Base-by-base conservation (phyloP, 2,329 filamentous ascomycete species). In the Fusarium nisikadoi region DNA sequence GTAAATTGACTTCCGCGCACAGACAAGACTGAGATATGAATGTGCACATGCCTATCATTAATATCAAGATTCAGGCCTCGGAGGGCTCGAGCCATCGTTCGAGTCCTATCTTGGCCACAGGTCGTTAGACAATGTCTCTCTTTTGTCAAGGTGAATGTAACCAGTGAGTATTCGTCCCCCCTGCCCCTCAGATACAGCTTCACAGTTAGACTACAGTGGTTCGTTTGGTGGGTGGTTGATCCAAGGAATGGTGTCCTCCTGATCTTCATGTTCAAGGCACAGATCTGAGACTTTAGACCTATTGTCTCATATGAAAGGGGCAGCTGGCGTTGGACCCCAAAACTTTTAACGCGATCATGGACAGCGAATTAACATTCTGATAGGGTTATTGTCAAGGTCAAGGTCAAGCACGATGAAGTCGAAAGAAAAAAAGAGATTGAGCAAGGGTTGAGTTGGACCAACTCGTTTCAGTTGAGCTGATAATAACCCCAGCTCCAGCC, bases 1-100 rank as follows among this genome's bases (percentile, higher is more conserved):
- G 60, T 57, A 73, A 75, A 73, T 73, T 73, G 67, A 74, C 53
- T 72, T 75, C 65, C 63, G 71, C 71, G 73, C 73, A 75, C 73
- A 49, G 73, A 70, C 73, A 56, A 53, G 43, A 27, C 31, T 35
- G 16, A 25, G 39, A 33, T 23, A 19, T 50, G 46, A 50, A n/a
- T 14, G 33, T 31, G 45, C 19, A 8, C 46, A 23, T 25, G n/a
- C 23, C 25, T 42, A 52, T 35, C 57, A 59, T 57, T 35, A 50
- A 50, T 33, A 42, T 55, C 57, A 60, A 19, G 23, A 25, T 25
- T 25, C 23, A 25, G 23, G 57, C 57, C 47, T 55, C 14, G 36
- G 29, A 35, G 56, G 27, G 47, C 56, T 42, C 56, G 46, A 42
- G 56, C 47, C 29, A 36, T n/a, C 23, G 20, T 20, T 47, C 19